Evolutionary conservation across 2,329 filamentous ascomycete genomes (phyloP), one percentile per base, ranked within the genome.

Genomic region (Aspergillus tubingensis): DNA sequence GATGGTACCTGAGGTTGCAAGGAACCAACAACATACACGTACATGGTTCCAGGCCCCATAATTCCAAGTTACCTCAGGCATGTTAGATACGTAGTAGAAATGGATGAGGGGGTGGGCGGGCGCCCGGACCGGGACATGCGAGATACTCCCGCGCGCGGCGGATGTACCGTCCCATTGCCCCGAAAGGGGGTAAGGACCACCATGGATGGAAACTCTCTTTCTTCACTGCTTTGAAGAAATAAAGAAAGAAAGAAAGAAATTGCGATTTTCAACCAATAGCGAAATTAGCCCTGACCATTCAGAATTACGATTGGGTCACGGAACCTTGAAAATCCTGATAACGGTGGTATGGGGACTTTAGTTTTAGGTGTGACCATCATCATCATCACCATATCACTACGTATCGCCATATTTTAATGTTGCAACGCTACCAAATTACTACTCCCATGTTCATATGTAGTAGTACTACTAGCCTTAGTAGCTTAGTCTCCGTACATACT

Each of bases 1-100:
- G 23, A 23, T 32, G 25, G 23, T 55, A 44, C 53, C 53, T 47
- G 39, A 47, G 39, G 53, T 55, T 55, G 44, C 53, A 43, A 53
- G 6, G 41, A 44, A 19, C 41, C 41, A 23, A 21, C 19, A 44
- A 21, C 32, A 36, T 36, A 13, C 11, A 36, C 32, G 13, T 13
- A 36, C 41, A 44, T 23, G 19, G 41, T 44, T 23, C 41, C 23
- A 36, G 8, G 38, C 8, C 15, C 41, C 52, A 54, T 54, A n/a
- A 4, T 49, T 49, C 21, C 15, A 23, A 23, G 44, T 50, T 50
- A 32, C 47, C 47, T 19, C 23, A 50, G 47, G 25, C 27, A 50
- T 50, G 47, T 27, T 27, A 50, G 41, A 21, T 17, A 21, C 17
- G 41, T 17, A 21, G 17, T 43, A 43, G 15, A 19, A 19, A 19